These are phyloP conservation scores for Hamigera avellanea DNA, from an alignment of 495 filamentous ascomycete species.

Conservation along the genomic window DNA sequence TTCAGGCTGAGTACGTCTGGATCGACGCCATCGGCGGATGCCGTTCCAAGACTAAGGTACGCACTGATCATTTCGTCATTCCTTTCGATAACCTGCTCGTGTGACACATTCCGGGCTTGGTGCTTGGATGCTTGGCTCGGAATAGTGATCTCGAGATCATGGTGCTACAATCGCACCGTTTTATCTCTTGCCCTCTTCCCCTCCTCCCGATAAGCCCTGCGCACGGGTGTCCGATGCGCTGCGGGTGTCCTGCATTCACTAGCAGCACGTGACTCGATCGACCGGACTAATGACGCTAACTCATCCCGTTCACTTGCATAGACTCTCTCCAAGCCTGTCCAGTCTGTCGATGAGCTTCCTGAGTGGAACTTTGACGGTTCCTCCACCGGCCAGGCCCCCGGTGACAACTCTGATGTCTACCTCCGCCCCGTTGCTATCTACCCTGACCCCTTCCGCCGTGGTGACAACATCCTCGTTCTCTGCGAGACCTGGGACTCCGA, in stretches of 20 bases:
- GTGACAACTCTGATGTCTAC: slow-evolving; percentile 97
- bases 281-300: neutral
- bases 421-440: slow-evolving; percentile 82
- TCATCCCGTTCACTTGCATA: slow-evolving; percentile 21
- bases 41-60: slow-evolving; percentile 87
- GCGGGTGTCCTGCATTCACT: slow-evolving; percentile 19
- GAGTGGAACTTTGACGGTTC: slow-evolving; percentile 99
- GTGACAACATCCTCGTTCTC: slow-evolving; percentile 84
- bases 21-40: slow-evolving; percentile 69
- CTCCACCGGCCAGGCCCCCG: slow-evolving; percentile 85
- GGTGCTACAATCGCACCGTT: slow-evolving; percentile 2
- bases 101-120: neutral
- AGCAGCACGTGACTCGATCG: slow-evolving; percentile 24
- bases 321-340: slow-evolving; percentile 63
- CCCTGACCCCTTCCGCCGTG: slow-evolving; percentile 84
- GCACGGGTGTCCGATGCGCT: slow-evolving; percentile 13
- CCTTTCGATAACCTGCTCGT: neutral
- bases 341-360: slow-evolving; percentile 68
- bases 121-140: neutral
- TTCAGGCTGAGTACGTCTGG: slow-evolving; percentile 97
- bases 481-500: slow-evolving; percentile 93
- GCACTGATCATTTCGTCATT: slow-evolving; percentile 16
- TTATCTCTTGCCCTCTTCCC: neutral
- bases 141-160: too few species aligned
- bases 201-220: slow-evolving; percentile 18